Evolutionary conservation across 208 protist species (phyloP).

Genomic region (Leishmania amazonensis): DNA sequence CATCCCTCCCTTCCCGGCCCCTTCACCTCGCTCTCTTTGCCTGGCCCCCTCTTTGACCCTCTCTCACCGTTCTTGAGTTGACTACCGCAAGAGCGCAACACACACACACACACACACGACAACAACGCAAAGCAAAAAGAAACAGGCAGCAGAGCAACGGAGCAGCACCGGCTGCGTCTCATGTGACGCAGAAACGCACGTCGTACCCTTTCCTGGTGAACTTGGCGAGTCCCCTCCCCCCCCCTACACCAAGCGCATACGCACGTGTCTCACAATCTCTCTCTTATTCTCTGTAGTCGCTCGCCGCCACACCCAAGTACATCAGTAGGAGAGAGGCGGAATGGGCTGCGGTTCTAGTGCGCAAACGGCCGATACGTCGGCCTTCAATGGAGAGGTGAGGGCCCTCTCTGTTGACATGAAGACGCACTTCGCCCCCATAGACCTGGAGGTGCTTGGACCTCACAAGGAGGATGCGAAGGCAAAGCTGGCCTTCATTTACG

Average conservation of each 20-base stretch:
- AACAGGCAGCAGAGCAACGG: neutral
- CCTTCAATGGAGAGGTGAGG: conserved; percentile 8
- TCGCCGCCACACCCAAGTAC: neutral
- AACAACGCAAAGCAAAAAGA: neutral
- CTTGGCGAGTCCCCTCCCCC: neutral
- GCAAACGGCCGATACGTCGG: conserved; percentile 5
- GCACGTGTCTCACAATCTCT: neutral
- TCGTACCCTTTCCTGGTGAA: neutral
- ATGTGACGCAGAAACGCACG: neutral
- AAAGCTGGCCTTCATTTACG: conserved; percentile 21
- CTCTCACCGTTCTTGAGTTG: neutral
- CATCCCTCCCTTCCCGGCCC: neutral
- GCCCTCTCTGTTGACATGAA: conserved; percentile 16
- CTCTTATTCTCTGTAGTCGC: neutral
- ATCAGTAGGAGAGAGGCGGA: neutral
- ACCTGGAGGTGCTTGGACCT: conserved; percentile 22
- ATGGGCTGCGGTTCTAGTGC: conserved; percentile 32
- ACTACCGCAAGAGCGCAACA: neutral
- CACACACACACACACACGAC: neutral
- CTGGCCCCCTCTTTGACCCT: neutral
- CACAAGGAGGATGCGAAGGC: conserved; percentile 26
- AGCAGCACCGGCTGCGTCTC: neutral
- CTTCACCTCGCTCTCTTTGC: neutral
- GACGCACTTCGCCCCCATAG: conserved; percentile 26
- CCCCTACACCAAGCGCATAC: neutral